Conservation (phyloP, 371 early-diverging fungal species). For the Lichtheimia ornata region DNA sequence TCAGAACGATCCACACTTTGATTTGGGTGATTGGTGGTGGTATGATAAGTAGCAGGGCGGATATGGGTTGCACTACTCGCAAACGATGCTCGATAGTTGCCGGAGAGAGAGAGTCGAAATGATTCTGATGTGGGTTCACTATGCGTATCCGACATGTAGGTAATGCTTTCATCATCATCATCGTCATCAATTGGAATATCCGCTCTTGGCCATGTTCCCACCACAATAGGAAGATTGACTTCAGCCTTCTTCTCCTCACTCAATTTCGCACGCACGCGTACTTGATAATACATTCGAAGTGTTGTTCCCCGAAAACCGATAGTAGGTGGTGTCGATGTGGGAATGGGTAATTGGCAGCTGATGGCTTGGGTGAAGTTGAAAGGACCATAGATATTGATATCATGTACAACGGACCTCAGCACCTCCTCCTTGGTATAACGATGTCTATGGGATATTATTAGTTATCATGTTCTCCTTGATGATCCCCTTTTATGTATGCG, state of each 20-base stretch:
- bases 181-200: conserved; percentile 51
- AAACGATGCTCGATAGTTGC: neutral
- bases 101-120: conserved; percentile 3
- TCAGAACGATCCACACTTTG: conserved; percentile 25
- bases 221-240: conserved; percentile 39
- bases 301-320: conserved; percentile 36
- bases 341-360: conserved; percentile 32
- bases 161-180: conserved; percentile 28
- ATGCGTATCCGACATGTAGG: conserved; percentile 1
- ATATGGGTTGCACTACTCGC: conserved; percentile 7
- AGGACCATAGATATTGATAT: conserved; percentile 19
- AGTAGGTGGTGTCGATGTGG: conserved; percentile 50
- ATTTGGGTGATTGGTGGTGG: too few relatives aligned
- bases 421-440: conserved; percentile 19
- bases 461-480: neutral
- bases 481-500: neutral
- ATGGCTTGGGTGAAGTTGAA: conserved; percentile 26
- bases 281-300: conserved; percentile 40
- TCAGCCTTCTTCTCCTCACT: conserved; percentile 11
- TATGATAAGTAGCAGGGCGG: too few relatives aligned
- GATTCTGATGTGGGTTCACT: conserved; percentile 5
- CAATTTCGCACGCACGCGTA: conserved; percentile 22
- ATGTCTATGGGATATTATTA: neutral
- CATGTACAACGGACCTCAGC: conserved; percentile 17
- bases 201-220: conserved; percentile 53